These are phyloP conservation scores for Pseudoperonospora humuli DNA, from an alignment of 352 stramenopile genomes.

Conservation along the genomic window DNA sequence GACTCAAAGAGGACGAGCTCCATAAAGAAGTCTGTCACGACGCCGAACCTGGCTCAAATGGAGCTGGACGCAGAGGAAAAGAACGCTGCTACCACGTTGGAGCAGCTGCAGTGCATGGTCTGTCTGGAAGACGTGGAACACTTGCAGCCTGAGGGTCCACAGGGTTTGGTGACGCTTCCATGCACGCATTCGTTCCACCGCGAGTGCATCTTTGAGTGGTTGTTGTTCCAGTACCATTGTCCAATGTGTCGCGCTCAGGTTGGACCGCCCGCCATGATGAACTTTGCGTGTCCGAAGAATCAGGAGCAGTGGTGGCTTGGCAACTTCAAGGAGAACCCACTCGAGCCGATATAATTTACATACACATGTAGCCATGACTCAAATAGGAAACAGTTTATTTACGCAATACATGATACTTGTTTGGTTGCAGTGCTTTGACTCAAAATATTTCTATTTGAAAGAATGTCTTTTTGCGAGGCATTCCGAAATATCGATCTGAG, in stretches of 20 bases:
- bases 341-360: slow-evolving; percentile 10
- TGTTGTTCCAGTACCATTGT: slow-evolving; percentile 64
- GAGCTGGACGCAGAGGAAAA: slow-evolving; percentile 25
- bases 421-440: too few relatives aligned
- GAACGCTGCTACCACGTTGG: slow-evolving; percentile 13
- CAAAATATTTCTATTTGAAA: too few relatives aligned
- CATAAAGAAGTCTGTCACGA: slow-evolving; percentile 24
- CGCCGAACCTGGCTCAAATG: slow-evolving; percentile 20
- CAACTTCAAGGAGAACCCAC: slow-evolving; percentile 47
- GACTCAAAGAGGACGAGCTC: slow-evolving; percentile 18
- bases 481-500: too few relatives aligned
- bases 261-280: slow-evolving; percentile 46
- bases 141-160: slow-evolving; percentile 13
- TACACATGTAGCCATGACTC: too few relatives aligned
- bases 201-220: slow-evolving; percentile 69
- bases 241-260: slow-evolving; percentile 53
- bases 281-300: slow-evolving; percentile 46
- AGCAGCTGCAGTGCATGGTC: slow-evolving; percentile 35
- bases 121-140: slow-evolving; percentile 27
- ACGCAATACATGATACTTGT: too few relatives aligned
- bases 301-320: slow-evolving; percentile 58
- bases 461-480: too few relatives aligned
- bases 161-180: slow-evolving; percentile 36
- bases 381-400: too few relatives aligned
- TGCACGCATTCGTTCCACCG: slow-evolving; percentile 72